Percentiles rank a stretch among this genome's conserved stretches.
Conservation (phyloP, 2,329 filamentous ascomycete species). For the Diaporthe nobilis region DNA sequence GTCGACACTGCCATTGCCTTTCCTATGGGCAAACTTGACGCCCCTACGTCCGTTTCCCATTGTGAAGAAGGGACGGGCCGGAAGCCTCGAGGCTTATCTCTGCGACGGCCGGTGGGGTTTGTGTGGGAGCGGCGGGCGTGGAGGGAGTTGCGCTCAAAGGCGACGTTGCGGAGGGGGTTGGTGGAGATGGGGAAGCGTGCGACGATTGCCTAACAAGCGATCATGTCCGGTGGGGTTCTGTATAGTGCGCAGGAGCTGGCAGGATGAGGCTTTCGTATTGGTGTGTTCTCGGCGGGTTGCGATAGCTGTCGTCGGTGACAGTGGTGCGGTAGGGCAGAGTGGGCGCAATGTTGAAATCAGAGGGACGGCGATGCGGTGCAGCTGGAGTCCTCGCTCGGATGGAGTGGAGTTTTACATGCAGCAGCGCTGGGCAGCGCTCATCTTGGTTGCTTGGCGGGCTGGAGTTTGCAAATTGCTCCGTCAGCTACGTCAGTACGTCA, state of each 20-base stretch:
- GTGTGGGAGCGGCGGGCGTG: background rate
- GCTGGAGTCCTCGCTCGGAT: slow-evolving; percentile 2
- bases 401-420: slow-evolving; percentile 30
- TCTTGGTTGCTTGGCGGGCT: slow-evolving; percentile 31
- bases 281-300: background rate
- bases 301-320: background rate
- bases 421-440: slow-evolving; percentile 18
- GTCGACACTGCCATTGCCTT: slow-evolving; percentile 63
- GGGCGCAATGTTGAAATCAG: slow-evolving; percentile 23
- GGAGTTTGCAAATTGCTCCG: slow-evolving; percentile 36
- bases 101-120: background rate
- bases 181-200: slow-evolving; percentile 16
- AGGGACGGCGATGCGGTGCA: slow-evolving; percentile 17
- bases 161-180: background rate
- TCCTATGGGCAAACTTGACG: slow-evolving; percentile 69
- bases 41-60: slow-evolving; percentile 61
- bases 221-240: slow-evolving; percentile 19
- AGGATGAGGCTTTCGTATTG: too few relatives aligned
- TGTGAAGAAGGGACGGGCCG: slow-evolving; percentile 39
- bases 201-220: slow-evolving; percentile 23
- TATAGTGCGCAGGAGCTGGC: background rate
- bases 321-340: background rate
- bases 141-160: slow-evolving; percentile 15
- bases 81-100: background rate
- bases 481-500: slow-evolving; percentile 38